phyloP scores from a whole-genome alignment of 1,139 yeast species.

The Yamadazyma triangularis region DNA sequence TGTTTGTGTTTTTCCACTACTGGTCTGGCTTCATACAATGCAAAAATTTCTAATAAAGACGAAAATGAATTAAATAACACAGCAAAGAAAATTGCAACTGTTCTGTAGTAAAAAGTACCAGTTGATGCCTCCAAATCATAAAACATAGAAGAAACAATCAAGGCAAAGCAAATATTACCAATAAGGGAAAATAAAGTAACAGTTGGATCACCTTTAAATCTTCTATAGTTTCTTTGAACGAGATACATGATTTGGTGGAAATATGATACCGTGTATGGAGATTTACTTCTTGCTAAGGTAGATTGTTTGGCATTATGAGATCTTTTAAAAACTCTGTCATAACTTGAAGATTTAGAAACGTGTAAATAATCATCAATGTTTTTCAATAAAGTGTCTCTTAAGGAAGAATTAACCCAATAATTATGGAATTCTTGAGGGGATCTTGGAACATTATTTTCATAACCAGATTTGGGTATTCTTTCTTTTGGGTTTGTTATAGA shows the following conservation, averaged over 20 bases:
- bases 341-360: conserved; percentile 3
- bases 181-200: conserved; percentile 21
- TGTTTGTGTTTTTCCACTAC: conserved; percentile 59
- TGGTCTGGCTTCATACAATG: conserved; percentile 53
- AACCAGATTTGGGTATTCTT: conserved; percentile 52
- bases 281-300: conserved; percentile 16
- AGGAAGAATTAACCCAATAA: conserved; percentile 22
- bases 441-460: conserved; percentile 25
- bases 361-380: conserved; percentile 17
- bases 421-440: conserved; percentile 22
- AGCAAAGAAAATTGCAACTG: conserved; percentile 55
- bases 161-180: conserved; percentile 27
- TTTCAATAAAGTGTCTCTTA: conserved; percentile 10
- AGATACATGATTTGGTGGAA: conserved; percentile 29
- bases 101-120: conserved; percentile 51
- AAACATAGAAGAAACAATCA: conserved; percentile 46
- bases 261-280: conserved; percentile 33
- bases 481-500: conserved; percentile 73
- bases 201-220: conserved; percentile 27
- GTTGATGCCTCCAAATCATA: conserved; percentile 46
- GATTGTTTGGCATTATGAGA: conserved; percentile 29
- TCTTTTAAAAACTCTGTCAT: conserved; percentile 30
- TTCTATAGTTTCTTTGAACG: conserved; percentile 21
- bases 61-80: conserved; percentile 54
- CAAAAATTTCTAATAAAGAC: conserved; percentile 54